A percentile compares a stretch with the other conserved stretches of the same genome.
phyloP scores from a whole-genome alignment of 148 eudicot genomes.

The Diospyros lotus region DNA sequence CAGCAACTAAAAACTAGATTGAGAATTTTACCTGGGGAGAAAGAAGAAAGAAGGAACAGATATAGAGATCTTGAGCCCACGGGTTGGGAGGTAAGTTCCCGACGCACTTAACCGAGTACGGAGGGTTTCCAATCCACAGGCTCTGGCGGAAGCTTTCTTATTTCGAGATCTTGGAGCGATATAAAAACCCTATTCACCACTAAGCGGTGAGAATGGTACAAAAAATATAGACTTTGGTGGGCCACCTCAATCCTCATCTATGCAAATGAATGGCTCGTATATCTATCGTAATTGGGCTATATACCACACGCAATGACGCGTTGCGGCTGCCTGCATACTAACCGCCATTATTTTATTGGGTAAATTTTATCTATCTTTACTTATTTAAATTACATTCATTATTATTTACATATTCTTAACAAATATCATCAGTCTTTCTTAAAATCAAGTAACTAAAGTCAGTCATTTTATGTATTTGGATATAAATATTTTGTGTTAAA shows the following conservation, averaged over 20 bases:
- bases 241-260: constrained; percentile 15
- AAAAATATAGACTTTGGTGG: background rate
- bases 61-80: background rate
- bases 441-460: no score
- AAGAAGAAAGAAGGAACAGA: no score
- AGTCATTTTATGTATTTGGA: no score
- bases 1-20: background rate
- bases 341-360: no score
- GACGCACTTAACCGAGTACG: background rate
- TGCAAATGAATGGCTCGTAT: constrained; percentile 12
- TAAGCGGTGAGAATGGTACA: background rate
- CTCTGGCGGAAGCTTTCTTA: background rate
- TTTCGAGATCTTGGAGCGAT: background rate
- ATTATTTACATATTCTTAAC: no score
- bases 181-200: constrained; percentile 7
- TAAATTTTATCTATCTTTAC: no score
- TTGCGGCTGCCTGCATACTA: no score
- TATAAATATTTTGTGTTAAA: no score
- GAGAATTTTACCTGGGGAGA: background rate
- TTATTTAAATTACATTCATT: no score
- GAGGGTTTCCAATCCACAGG: background rate
- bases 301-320: no score
- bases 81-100: background rate
- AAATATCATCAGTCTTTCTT: no score
- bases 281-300: no score